Evolutionary conservation across 148 eudicot genomes (phyloP), one percentile per base, ranked within the genome.

Genomic region (Silene conica): DNA sequence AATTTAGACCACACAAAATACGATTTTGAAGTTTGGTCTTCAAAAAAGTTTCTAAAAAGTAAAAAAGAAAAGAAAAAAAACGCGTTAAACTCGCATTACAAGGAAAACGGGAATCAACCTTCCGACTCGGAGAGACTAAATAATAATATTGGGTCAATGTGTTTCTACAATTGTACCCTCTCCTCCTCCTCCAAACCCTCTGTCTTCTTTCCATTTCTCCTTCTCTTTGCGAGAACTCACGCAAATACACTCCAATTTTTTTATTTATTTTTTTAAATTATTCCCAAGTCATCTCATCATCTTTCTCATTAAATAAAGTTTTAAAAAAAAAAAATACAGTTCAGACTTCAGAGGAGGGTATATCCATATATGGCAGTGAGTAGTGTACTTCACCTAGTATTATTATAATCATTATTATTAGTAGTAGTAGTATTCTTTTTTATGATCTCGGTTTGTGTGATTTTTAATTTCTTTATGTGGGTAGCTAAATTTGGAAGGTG

Each of bases 321-420:
- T 1, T 62, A 54, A 3, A 18, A 20, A 31, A 34, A 50, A 20
- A 64, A 25, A 45, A 4, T 68, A 56, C 57, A 54, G 58, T 52
- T 31, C 34, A 31, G 34, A 31, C 34, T 74, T 79, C 25, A 28
- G 72, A 66, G 18, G 7, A 26, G 41, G 43, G 43, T 31, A 31
- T 31, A 31, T 31, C 34, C 34, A 31, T 31, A 72, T 62, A 79
- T 79, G 82, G 78, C 74, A 63, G 82, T 79, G n/a, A 79, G 82
- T 79, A 20, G 69, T 34, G 63, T 58, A 45, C 63, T 63, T 57
- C 11, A 20, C 10, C 8, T 34, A 19, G 55, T 55, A 13, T 61
- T 7, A 16, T 45, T n/a, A n/a, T n/a, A n/a, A n/a, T n/a, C n/a
- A n/a, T n/a, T n/a, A n/a, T n/a, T n/a, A n/a, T n/a, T n/a, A n/a